These are phyloP conservation scores for Allomyces macrogynus DNA, from an alignment of 192 early-diverging fungal species.

Conservation along the genomic window DNA sequence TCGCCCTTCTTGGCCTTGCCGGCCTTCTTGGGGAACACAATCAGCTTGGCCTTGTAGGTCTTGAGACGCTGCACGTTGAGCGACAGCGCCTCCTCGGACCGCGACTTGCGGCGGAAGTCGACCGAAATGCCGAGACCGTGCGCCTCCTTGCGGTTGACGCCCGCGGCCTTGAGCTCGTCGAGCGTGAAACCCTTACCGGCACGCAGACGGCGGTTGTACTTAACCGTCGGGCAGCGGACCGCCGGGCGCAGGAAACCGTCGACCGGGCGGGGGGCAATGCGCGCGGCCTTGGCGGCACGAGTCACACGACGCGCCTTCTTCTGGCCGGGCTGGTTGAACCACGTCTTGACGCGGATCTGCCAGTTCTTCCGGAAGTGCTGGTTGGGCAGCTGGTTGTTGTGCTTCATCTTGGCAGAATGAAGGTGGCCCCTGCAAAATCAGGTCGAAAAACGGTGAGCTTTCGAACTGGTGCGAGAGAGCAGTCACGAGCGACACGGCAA, in stretches of 20 bases:
- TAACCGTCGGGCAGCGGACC: constrained; percentile 84
- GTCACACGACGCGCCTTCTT: constrained; percentile 76
- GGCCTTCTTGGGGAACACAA: constrained; percentile 89
- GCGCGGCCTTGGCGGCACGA: constrained; percentile 84
- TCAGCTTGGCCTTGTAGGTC: constrained; percentile 82
- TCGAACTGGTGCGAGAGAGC: no score
- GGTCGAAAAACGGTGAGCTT: no score
- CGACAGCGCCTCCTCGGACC: constrained; percentile 79
- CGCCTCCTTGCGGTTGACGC: constrained; percentile 81
- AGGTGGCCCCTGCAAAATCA: no score
- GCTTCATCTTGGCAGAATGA: constrained; percentile 33
- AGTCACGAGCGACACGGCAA: no score
- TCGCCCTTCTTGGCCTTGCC: constrained; percentile 47
- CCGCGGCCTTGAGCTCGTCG: constrained; percentile 94
- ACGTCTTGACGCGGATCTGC: constrained; percentile 87
- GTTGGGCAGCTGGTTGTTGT: constrained; percentile 88
- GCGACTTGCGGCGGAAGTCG: constrained; percentile 90
- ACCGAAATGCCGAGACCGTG: constrained; percentile 85
- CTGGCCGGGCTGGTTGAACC: constrained; percentile 93
- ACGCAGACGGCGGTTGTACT: constrained; percentile 95
- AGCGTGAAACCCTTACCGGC: constrained; percentile 93
- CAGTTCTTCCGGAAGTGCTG: constrained; percentile 97
- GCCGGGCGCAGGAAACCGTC: constrained; percentile 92
- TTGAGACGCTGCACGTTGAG: constrained; percentile 84
- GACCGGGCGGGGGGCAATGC: constrained; percentile 86